Percentiles rank a stretch among this genome's conserved stretches.
Conservation (phyloP, 345 rosid species). For the Eucalyptus pauciflora region DNA sequence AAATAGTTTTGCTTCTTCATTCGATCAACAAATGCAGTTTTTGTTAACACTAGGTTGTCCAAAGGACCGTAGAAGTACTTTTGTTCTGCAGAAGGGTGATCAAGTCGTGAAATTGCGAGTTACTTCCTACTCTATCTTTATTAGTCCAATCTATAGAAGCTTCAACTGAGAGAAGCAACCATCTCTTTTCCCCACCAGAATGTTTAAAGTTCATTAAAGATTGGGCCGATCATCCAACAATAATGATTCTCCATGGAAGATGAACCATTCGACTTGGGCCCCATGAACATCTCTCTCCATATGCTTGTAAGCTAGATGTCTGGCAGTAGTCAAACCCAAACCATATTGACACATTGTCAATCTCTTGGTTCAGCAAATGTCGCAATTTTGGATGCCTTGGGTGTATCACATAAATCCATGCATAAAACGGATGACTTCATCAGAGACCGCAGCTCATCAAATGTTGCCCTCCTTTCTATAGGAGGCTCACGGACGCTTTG, state of each 20-base stretch:
- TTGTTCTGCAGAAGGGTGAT: not conserved
- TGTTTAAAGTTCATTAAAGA: not conserved
- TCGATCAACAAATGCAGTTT: not conserved
- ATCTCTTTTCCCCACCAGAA: not conserved
- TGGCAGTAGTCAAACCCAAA: not conserved
- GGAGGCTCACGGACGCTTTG: not conserved
- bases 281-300: not conserved
- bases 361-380: not conserved
- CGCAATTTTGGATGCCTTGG: not conserved
- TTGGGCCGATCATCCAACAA: not conserved
- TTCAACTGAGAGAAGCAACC: not conserved
- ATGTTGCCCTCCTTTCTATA: not conserved
- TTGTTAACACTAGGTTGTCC: not conserved
- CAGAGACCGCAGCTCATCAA: not conserved
- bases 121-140: not conserved
- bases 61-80: not conserved
- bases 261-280: not conserved
- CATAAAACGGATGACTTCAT: not conserved
- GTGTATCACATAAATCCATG: not conserved
- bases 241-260: not conserved
- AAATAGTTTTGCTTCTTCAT: not conserved
- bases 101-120: not conserved
- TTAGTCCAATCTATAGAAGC: not conserved
- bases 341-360: not conserved
- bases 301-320: not conserved